A percentile compares a stretch with the other conserved stretches of the same genome.
Evolutionary conservation across 176 grass and related monocot genomes (phyloP).

Genomic region (Raddia distichophylla): DNA sequence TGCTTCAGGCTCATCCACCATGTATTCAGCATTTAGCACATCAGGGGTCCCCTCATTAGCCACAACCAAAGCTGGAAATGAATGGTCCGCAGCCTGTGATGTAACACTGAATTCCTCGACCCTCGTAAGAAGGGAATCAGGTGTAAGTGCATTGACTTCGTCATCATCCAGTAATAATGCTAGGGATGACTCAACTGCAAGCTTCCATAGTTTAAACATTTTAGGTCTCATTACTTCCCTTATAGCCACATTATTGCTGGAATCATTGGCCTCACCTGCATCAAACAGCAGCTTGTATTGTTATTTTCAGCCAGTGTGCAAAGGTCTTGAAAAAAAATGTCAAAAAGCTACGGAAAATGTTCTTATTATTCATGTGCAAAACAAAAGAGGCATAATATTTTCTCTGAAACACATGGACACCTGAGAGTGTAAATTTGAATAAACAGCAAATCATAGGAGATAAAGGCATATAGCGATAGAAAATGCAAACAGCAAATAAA

Average conservation of each 20-base stretch:
- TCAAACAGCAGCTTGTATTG: slow-evolving; percentile 12
- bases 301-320: slow-evolving; percentile 21
- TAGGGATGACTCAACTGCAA: slow-evolving; percentile 68
- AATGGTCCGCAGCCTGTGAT: slow-evolving; percentile 73
- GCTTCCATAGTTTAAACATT: slow-evolving; percentile 71
- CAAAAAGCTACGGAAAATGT: not conserved
- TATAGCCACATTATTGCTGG: not conserved
- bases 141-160: slow-evolving; percentile 55
- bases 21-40: slow-evolving; percentile 23
- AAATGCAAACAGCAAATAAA: slow-evolving; percentile 19
- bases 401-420: not conserved
- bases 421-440: not conserved
- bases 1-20: slow-evolving; percentile 34
- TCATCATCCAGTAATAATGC: slow-evolving; percentile 67
- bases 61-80: slow-evolving; percentile 72
- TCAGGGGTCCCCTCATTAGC: slow-evolving; percentile 22
- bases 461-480: slow-evolving; percentile 4
- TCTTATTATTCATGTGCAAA: slow-evolving; percentile 7
- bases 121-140: slow-evolving; percentile 68
- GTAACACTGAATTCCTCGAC: slow-evolving; percentile 70
- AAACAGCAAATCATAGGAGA: not conserved
- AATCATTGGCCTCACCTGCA: slow-evolving; percentile 43
- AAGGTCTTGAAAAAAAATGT: not conserved
- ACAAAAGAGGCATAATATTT: not conserved
- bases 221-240: slow-evolving; percentile 63